These are phyloP conservation scores for Didymella sp. DNA, from an alignment of 2,329 filamentous ascomycete genomes.

Conservation along the genomic window DNA sequence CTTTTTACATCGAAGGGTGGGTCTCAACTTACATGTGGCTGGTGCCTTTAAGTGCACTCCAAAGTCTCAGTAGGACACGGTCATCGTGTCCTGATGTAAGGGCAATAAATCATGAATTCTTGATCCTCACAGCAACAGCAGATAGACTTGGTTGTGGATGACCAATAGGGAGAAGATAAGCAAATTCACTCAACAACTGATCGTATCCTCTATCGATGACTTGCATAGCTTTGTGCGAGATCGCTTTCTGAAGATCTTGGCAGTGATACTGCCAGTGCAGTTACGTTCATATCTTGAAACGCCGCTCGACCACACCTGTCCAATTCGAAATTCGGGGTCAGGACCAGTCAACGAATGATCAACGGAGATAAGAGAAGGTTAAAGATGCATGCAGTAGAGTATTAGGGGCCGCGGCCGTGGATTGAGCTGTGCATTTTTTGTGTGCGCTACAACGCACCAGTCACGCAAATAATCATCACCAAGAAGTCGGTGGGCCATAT, in stretches of 20 bases:
- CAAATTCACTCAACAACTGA: neutral
- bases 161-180: neutral
- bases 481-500: neutral
- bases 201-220: neutral
- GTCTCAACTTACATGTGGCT: neutral
- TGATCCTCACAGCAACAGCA: neutral
- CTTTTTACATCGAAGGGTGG: neutral
- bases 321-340: neutral
- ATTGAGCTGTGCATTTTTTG: neutral
- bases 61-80: neutral
- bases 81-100: neutral
- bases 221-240: neutral
- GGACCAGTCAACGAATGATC: neutral
- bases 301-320: too few relatives aligned
- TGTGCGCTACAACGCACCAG: conserved; percentile 1
- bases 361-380: neutral
- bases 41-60: neutral
- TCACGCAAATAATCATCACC: neutral
- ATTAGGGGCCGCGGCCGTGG: neutral
- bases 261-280: neutral
- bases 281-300: neutral
- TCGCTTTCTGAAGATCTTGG: neutral
- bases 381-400: neutral
- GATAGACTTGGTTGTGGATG: neutral
- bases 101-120: too few relatives aligned